These are phyloP conservation scores for Blastocladiella emersonii DNA, from an alignment of 371 early-diverging fungal species.

Conservation along the genomic window DNA sequence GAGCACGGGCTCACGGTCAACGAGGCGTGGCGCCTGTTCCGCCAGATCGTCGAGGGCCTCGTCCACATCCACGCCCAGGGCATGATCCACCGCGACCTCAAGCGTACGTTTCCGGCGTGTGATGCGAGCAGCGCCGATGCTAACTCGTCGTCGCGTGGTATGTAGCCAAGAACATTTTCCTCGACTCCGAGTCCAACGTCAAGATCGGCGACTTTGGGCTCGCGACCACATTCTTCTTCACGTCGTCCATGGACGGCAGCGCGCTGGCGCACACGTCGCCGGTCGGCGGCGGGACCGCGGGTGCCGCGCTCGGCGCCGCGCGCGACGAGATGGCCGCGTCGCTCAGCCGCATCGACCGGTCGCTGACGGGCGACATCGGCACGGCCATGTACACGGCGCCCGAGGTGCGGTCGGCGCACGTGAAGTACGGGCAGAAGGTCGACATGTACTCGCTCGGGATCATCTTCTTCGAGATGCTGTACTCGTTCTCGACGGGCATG, in stretches of 20 bases:
- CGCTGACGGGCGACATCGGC: slow-evolving; percentile 32
- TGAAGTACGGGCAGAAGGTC: slow-evolving; percentile 53
- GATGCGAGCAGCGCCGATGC: no score
- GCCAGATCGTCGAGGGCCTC: slow-evolving; percentile 48
- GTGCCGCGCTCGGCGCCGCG: neutral
- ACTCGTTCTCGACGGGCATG: slow-evolving; percentile 57
- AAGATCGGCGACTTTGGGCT: slow-evolving; percentile 44
- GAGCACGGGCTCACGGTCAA: slow-evolving; percentile 59
- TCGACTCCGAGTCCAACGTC: slow-evolving; percentile 27
- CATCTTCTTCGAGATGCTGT: slow-evolving; percentile 65
- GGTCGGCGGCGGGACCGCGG: no score
- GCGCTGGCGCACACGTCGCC: no score
- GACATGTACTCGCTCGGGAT: slow-evolving; percentile 62
- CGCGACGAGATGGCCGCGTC: no score
- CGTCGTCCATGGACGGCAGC: no score
- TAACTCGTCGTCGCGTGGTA: no score
- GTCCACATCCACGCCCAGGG: slow-evolving; percentile 11
- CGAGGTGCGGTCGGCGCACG: slow-evolving; percentile 30
- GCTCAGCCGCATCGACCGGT: neutral
- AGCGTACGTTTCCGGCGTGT: slow-evolving; percentile 8
- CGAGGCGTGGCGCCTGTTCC: slow-evolving; percentile 38
- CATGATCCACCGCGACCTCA: slow-evolving; percentile 34
- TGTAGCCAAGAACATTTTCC: slow-evolving; percentile 18
- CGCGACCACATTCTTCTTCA: slow-evolving; percentile 16
- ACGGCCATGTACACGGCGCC: slow-evolving; percentile 90